phyloP scores from a whole-genome alignment of 306 rosid genomes.

The Quercus cerris region DNA sequence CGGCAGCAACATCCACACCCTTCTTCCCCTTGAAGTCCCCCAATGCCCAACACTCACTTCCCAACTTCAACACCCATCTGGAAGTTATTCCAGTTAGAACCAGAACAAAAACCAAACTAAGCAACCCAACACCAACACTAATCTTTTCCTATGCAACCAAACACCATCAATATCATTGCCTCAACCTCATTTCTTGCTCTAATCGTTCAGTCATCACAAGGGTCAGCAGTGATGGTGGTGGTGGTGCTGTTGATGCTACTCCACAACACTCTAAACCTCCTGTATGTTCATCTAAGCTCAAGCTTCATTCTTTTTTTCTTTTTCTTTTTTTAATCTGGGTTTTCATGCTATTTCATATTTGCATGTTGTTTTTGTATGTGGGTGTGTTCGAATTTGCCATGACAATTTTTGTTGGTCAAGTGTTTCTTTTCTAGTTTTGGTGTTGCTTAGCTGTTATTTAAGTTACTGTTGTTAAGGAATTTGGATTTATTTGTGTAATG shows the following conservation, averaged over 20 bases:
- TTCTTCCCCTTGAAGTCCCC: constrained; percentile 39
- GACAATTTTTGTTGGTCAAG: background rate
- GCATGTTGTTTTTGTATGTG: background rate
- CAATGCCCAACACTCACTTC: constrained; percentile 12
- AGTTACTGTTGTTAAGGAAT: background rate
- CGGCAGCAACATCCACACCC: constrained; percentile 33
- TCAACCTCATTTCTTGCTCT: constrained; percentile 23
- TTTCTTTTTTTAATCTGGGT: background rate
- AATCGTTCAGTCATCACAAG: constrained; percentile 32
- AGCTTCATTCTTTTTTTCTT: background rate
- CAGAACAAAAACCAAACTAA: constrained; percentile 23
- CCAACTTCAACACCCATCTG: background rate
- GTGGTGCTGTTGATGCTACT: constrained; percentile 38
- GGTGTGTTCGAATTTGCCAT: background rate
- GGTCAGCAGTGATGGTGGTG: constrained; percentile 26
- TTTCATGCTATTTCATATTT: background rate
- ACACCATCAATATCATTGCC: background rate
- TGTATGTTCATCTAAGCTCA: constrained; percentile 30
- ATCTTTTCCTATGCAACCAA: constrained; percentile 4
- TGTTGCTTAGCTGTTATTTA: background rate
- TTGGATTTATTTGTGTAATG: background rate
- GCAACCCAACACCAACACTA: background rate
- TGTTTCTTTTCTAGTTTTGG: background rate
- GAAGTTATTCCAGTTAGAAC: constrained; percentile 17
- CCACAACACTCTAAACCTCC: constrained; percentile 37